Percentiles rank a stretch among this genome's conserved stretches.
These are phyloP conservation scores for Dionaea muscipula DNA, from an alignment of 179 eudicot species.

Conservation along the genomic window DNA sequence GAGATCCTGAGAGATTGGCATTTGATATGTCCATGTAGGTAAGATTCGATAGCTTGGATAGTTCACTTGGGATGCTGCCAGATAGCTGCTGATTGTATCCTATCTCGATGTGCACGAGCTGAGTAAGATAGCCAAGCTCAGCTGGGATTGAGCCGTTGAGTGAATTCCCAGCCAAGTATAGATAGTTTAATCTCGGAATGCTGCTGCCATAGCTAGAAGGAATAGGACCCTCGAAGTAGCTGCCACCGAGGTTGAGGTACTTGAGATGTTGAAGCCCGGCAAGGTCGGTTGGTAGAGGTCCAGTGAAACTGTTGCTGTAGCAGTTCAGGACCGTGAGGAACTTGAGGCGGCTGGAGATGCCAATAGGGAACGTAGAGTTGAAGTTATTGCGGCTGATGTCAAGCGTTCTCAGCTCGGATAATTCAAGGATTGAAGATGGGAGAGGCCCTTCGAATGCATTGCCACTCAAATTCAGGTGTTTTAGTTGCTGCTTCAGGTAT, in stretches of 20 bases:
- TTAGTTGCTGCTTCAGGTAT: conserved; percentile 33
- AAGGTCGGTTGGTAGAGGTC: conserved; percentile 49
- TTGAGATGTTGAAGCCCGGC: conserved; percentile 27
- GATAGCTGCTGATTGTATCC: conserved; percentile 49
- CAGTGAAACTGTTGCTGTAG: conserved; percentile 70
- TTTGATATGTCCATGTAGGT: conserved; percentile 50
- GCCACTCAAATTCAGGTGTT: conserved; percentile 45
- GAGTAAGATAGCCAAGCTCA: conserved; percentile 29
- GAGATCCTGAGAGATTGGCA: conserved; percentile 40
- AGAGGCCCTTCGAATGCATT: conserved; percentile 49
- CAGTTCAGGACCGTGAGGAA: conserved; percentile 38
- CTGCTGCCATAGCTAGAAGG: conserved; percentile 42
- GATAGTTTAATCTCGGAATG: conserved; percentile 31
- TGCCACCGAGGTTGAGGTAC: conserved; percentile 73
- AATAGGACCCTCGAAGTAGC: conserved; percentile 69
- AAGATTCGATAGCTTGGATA: conserved; percentile 36
- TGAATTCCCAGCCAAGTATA: conserved; percentile 54
- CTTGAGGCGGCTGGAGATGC: conserved; percentile 48
- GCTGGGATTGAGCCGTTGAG: conserved; percentile 52
- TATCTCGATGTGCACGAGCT: conserved; percentile 48
- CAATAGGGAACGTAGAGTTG: conserved; percentile 52
- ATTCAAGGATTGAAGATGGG: conserved; percentile 33
- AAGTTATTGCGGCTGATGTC: conserved; percentile 67
- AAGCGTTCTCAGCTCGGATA: conserved; percentile 38
- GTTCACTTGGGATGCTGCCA: conserved; percentile 34